phyloP scores from a whole-genome alignment of 2,329 filamentous ascomycete species.

The Xylariaceae sp. region DNA sequence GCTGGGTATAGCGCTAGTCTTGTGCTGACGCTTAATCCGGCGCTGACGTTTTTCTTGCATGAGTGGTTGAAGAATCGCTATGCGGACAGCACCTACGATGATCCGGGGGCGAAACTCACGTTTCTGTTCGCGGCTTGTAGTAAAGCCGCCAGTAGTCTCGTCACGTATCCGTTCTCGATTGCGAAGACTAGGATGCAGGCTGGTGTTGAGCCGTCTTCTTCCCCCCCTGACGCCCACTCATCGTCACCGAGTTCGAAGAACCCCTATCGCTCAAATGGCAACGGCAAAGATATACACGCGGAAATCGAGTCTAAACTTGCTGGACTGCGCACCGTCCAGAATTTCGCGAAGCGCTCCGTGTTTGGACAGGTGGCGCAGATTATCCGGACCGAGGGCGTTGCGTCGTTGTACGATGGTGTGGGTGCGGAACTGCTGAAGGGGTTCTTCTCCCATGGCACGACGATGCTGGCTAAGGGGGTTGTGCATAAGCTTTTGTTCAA shows the following conservation, averaged over 20 bases:
- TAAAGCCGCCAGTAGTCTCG: slow-evolving; percentile 71
- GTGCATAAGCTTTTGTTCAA: slow-evolving; percentile 71
- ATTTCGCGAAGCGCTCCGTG: slow-evolving; percentile 48
- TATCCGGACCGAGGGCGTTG: slow-evolving; percentile 61
- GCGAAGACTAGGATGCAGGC: slow-evolving; percentile 75
- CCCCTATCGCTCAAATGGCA: neutral
- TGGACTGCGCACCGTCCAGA: slow-evolving; percentile 23
- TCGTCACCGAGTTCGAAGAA: no score
- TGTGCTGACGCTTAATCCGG: slow-evolving; percentile 80
- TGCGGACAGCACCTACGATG: slow-evolving; percentile 39
- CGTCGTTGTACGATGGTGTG: slow-evolving; percentile 72
- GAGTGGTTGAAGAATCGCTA: slow-evolving; percentile 64
- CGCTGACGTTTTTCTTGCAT: slow-evolving; percentile 81
- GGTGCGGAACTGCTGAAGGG: slow-evolving; percentile 75
- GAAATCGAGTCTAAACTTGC: slow-evolving; percentile 32
- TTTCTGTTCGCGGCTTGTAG: slow-evolving; percentile 67
- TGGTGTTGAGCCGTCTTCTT: no score
- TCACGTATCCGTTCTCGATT: slow-evolving; percentile 83
- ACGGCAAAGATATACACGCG: slow-evolving; percentile 21
- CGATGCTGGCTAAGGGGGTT: slow-evolving; percentile 81
- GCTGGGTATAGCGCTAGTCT: slow-evolving; percentile 80
- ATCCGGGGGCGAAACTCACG: slow-evolving; percentile 29
- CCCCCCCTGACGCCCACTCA: no score
- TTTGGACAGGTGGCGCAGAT: slow-evolving; percentile 61
- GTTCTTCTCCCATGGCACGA: slow-evolving; percentile 82